Evolutionary conservation across 75 land plant species (phyloP).

Genomic region (Cunninghamia lanceolata): DNA sequence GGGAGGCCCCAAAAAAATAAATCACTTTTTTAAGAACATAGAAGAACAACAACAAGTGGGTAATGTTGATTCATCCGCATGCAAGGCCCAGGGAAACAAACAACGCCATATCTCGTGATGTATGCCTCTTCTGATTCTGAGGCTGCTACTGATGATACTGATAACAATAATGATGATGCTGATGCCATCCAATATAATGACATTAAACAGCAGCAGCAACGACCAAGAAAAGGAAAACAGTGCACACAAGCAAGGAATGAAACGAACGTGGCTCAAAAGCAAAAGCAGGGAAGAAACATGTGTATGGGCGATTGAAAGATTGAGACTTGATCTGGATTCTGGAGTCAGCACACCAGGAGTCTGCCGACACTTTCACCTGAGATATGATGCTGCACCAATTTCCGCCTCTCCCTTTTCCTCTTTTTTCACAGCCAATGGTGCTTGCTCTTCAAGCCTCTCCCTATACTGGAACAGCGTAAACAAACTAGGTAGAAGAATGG

Average conservation of each 20-base stretch:
- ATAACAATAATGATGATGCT: background rate
- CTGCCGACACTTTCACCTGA: slow-evolving; percentile 2
- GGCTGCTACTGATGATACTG: background rate
- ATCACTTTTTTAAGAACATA: background rate
- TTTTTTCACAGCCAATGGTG: background rate
- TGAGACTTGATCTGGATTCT: background rate
- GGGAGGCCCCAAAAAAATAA: background rate
- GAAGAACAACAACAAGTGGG: background rate
- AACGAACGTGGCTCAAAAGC: background rate
- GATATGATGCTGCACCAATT: background rate
- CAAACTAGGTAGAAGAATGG: background rate
- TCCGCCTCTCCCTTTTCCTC: background rate
- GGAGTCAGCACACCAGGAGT: background rate
- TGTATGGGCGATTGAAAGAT: background rate
- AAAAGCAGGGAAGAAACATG: background rate
- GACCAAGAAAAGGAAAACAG: slow-evolving; percentile 2
- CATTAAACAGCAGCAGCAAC: background rate
- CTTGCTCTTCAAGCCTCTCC: background rate
- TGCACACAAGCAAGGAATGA: slow-evolving; percentile 11
- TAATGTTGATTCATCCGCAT: background rate
- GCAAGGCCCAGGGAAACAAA: background rate
- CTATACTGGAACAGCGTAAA: background rate
- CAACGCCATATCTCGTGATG: background rate
- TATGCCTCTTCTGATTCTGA: background rate
- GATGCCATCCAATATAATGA: slow-evolving; percentile 5